These are phyloP conservation scores for Tubosaeta sp. DNA, from an alignment of 768 basidiomycete genomes.

Conservation along the genomic window DNA sequence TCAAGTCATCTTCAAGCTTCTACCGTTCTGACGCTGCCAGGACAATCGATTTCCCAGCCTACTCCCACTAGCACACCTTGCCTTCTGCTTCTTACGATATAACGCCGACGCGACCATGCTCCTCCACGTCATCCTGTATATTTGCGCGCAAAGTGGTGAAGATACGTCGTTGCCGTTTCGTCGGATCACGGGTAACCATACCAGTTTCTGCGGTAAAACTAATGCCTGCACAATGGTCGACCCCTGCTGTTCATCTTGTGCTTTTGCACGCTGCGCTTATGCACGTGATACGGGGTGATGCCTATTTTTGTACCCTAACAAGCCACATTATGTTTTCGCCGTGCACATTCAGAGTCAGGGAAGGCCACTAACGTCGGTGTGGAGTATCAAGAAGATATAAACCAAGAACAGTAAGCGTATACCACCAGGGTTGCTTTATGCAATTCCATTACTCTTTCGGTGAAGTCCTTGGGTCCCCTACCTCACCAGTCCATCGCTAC, in stretches of 20 bases:
- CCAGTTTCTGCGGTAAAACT: background rate
- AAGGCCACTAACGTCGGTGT: background rate
- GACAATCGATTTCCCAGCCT: too few species aligned
- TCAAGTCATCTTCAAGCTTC: too few species aligned
- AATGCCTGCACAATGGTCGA: background rate
- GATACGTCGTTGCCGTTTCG: background rate
- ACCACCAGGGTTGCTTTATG: background rate
- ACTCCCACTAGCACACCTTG: too few species aligned
- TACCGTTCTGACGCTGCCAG: too few species aligned
- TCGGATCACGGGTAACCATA: background rate
- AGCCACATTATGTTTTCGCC: background rate
- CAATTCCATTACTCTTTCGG: background rate
- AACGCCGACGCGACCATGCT: too few species aligned
- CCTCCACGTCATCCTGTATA: too few species aligned
- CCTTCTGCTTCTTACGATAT: too few species aligned
- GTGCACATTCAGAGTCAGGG: background rate
- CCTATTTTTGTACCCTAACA: background rate
- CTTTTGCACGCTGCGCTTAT: background rate
- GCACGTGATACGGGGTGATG: background rate
- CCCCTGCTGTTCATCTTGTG: background rate
- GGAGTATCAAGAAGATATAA: background rate
- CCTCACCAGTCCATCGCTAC: background rate
- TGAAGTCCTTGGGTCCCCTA: background rate
- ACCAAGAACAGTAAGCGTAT: background rate
- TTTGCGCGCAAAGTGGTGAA: too few species aligned